phyloP scores from a whole-genome alignment of 2,329 filamentous ascomycete species.

The Bipolaris gigantea region DNA sequence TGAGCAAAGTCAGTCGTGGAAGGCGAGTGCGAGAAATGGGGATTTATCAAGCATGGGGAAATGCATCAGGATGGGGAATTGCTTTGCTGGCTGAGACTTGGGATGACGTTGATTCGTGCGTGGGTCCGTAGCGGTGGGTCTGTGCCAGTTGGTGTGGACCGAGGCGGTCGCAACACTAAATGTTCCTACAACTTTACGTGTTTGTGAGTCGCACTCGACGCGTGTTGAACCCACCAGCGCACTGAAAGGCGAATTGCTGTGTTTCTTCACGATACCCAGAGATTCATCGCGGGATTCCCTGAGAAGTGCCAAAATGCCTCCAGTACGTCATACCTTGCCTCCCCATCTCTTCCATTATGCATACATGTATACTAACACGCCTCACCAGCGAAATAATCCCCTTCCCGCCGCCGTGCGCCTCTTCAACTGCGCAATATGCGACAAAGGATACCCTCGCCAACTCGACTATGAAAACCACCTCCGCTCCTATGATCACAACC shows the following conservation, averaged over 20 bases:
- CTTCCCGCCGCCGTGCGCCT: constrained; percentile 42
- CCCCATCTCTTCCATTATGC: constrained; percentile 43
- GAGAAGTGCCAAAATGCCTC: constrained; percentile 17
- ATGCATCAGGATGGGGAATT: constrained; percentile 11
- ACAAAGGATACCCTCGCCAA: constrained; percentile 92
- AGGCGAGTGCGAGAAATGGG: not conserved
- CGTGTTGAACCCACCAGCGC: not conserved
- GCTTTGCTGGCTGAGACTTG: constrained; percentile 25
- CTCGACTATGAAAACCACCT: constrained; percentile 97
- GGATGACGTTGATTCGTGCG: constrained; percentile 39
- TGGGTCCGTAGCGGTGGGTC: constrained; percentile 2
- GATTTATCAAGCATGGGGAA: constrained; percentile 14
- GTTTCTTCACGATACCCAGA: not conserved
- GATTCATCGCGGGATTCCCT: too few relatives aligned
- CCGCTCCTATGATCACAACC: constrained; percentile 90
- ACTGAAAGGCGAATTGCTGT: not conserved
- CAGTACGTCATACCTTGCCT: constrained; percentile 9
- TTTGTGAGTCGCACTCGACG: not conserved
- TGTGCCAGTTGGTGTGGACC: constrained; percentile 16
- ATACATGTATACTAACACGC: constrained; percentile 17
- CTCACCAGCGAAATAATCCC: constrained; percentile 50
- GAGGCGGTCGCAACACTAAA: constrained; percentile 21
- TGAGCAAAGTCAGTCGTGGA: constrained; percentile 2
- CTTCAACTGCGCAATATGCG: constrained; percentile 67
- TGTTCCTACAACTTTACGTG: not conserved